Percentiles rank a stretch among this genome's conserved stretches.
phyloP scores from a whole-genome alignment of 2,329 filamentous ascomycete genomes.

The Ophiostoma perfectum region DNA sequence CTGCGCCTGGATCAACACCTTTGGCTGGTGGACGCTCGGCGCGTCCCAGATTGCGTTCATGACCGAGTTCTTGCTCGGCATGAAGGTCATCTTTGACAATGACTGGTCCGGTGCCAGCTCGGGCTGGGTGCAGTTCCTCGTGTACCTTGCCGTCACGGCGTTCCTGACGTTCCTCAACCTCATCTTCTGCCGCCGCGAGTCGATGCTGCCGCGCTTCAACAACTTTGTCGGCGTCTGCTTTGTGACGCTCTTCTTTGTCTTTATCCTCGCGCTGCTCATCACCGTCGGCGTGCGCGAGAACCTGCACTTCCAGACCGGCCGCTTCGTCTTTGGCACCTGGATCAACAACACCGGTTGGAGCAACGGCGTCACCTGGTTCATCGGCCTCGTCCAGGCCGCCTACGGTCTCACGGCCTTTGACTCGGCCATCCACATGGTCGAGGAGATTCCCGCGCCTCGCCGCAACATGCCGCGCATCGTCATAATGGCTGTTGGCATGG shows the following conservation, averaged over 20 bases:
- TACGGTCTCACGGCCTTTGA: slow-evolving; percentile 33
- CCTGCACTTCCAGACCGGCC: slow-evolving; percentile 28
- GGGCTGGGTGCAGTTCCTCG: slow-evolving; percentile 38
- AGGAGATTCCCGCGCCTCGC: slow-evolving; percentile 34
- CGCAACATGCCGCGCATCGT: slow-evolving; percentile 34
- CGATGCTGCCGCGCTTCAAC: slow-evolving; percentile 48
- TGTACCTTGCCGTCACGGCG: slow-evolving; percentile 44
- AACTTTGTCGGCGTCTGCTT: slow-evolving; percentile 49
- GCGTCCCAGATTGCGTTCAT: slow-evolving; percentile 25
- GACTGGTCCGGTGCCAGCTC: slow-evolving; percentile 22
- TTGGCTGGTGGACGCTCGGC: slow-evolving; percentile 26
- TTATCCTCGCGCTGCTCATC: slow-evolving; percentile 31
- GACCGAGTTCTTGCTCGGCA: slow-evolving; percentile 25
- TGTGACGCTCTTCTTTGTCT: slow-evolving; percentile 33
- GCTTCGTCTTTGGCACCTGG: slow-evolving; percentile 33
- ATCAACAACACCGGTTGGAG: slow-evolving; percentile 34
- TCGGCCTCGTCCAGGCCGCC: slow-evolving; percentile 35
- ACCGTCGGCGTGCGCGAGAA: slow-evolving; percentile 22
- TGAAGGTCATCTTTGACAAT: slow-evolving; percentile 25
- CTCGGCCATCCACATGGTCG: slow-evolving; percentile 36
- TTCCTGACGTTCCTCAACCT: slow-evolving; percentile 30
- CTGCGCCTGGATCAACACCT: slow-evolving; percentile 27
- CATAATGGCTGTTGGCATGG: slow-evolving; percentile 33
- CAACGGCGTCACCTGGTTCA: slow-evolving; percentile 31
- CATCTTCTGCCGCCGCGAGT: slow-evolving; percentile 42